Conservation (phyloP, 495 filamentous ascomycete species). For the Neurospora intermedia region DNA sequence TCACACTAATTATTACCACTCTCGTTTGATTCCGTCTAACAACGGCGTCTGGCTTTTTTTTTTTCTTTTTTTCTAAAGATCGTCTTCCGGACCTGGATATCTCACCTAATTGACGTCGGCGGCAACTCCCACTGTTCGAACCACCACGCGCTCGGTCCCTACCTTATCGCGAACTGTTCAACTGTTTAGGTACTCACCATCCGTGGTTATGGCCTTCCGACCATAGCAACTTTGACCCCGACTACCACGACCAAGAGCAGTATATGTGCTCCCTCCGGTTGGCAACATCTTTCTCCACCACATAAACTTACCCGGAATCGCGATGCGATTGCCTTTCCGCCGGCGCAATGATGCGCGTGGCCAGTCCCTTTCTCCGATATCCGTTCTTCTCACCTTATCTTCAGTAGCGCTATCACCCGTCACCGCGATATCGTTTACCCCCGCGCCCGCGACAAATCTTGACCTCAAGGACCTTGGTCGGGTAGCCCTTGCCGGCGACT, state of each 20-base stretch:
- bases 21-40: not conserved
- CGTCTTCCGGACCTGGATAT: not conserved
- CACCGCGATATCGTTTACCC: constrained; percentile 56
- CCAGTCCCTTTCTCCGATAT: constrained; percentile 9
- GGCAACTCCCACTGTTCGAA: constrained; percentile 1
- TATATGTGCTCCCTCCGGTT: constrained; percentile 10
- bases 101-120: constrained; percentile 2
- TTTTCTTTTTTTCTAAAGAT: not conserved
- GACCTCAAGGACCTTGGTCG: constrained; percentile 73
- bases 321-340: constrained; percentile 31
- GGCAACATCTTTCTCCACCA: constrained; percentile 1
- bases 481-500: constrained; percentile 82
- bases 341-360: constrained; percentile 26
- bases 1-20: not conserved
- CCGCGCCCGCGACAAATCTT: constrained; percentile 65
- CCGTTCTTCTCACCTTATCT: constrained; percentile 28
- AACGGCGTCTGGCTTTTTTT: not conserved
- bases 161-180: not conserved
- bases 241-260: constrained; percentile 11
- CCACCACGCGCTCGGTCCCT: not conserved
- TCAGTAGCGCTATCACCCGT: constrained; percentile 33
- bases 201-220: constrained; percentile 13
- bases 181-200: not conserved
- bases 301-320: constrained; percentile 6
- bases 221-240: constrained; percentile 10